phyloP scores from a whole-genome alignment of 352 stramenopile species.

The Phytophthora agathidicida region DNA sequence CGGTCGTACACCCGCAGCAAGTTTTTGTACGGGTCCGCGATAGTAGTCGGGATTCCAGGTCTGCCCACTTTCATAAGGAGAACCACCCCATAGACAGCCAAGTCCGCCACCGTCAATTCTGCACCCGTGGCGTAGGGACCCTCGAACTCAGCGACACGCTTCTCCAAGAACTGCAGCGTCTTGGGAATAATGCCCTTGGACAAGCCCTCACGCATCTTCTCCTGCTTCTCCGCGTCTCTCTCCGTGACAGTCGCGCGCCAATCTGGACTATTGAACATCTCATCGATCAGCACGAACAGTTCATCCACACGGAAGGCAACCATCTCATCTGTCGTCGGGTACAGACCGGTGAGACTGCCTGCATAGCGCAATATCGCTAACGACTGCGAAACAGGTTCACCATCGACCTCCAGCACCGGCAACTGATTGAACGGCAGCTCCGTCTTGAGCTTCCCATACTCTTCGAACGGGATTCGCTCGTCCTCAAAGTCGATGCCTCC shows the following conservation, averaged over 20 bases:
- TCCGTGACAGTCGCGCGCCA: conserved; percentile 12
- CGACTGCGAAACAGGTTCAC: conserved; percentile 43
- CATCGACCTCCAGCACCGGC: conserved; percentile 59
- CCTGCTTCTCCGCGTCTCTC: conserved; percentile 34
- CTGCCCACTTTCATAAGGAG: conserved; percentile 29
- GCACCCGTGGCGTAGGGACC: conserved; percentile 24
- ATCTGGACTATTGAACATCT: conserved; percentile 31
- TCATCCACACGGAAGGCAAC: conserved; percentile 48
- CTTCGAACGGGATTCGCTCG: conserved; percentile 35
- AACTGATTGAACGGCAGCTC: conserved; percentile 50
- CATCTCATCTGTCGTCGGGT: conserved; percentile 36
- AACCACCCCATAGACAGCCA: conserved; percentile 45
- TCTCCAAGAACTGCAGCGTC: conserved; percentile 42
- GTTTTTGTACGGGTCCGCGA: conserved; percentile 35
- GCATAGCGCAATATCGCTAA: conserved; percentile 64
- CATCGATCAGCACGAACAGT: conserved; percentile 42
- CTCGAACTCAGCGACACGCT: conserved; percentile 36
- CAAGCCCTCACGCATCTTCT: conserved; percentile 42
- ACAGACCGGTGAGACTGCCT: conserved; percentile 50
- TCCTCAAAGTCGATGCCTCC: conserved; percentile 59
- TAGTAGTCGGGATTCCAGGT: conserved; percentile 26
- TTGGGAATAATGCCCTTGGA: conserved; percentile 32
- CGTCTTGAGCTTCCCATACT: conserved; percentile 40
- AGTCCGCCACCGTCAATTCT: conserved; percentile 46
- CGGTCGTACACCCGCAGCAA: conserved; percentile 31